Evolutionary conservation across 306 rosid genomes (phyloP), one percentile per base, ranked within the genome.

Genomic region (Gillenia trifoliata): DNA sequence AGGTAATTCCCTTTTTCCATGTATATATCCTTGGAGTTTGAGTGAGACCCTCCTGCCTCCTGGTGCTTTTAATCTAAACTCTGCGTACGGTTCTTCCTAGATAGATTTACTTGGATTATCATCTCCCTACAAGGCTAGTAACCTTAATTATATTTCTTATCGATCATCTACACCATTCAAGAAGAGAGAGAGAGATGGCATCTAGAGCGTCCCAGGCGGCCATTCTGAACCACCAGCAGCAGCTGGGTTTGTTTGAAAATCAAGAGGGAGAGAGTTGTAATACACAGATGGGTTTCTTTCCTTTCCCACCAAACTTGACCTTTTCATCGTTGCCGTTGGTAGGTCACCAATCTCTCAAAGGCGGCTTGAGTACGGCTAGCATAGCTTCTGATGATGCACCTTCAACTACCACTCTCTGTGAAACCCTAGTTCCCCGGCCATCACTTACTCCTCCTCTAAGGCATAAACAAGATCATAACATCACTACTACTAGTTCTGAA

Each of bases 381-480:
- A 34, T 56, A 45, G 33, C 50, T 9, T 55, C 60, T 41, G 28
- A 20, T 15, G 5, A 78, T 78, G 72, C 83, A 80, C 75, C 74
- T 34, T 74, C 88, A 56, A 67, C 81, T 10, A 20, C 86, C 33
- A 82, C 76, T 72, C 88, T 86, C 54, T 77, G 84, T n/a, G 85
- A 90, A 94, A 83, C 95, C 94, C 90, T 90, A 87, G 64, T 93
- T 84, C 64, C 85, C 26, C 66, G 86, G 12, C 62, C 88, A 40
- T 78, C 87, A 33, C 64, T 85, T 16, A 54, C 68, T 64, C 22
- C 77, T 55, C 73, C 70, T 45, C 61, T 43, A 25, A 89, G 83
- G 79, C 84, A 85, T 69, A 86, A 81, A 75, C 77, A 80, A 13
- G 75, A 83, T 68, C 67, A 69, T 31, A 50, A 30, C 64, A 64